Evolutionary conservation across 495 filamentous ascomycete species (phyloP).

Genomic region (Tuber microsphaerosporum): DNA sequence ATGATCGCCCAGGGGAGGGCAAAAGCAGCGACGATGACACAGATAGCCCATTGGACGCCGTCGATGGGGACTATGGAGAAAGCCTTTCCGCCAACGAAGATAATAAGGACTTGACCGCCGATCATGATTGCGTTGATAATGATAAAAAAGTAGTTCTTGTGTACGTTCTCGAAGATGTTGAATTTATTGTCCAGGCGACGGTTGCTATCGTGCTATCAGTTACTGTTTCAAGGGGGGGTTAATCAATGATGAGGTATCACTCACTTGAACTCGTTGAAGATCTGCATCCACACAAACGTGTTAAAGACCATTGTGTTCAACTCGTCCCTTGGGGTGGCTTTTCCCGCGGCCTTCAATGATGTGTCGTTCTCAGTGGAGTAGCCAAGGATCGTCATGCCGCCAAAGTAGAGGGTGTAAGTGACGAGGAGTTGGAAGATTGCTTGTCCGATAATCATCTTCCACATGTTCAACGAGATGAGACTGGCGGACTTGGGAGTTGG

Average conservation of each 20-base stretch:
- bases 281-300: conserved; percentile 94
- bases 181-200: conserved; percentile 80
- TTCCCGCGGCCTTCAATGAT: conserved; percentile 30
- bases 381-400: conserved; percentile 53
- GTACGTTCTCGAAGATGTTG: conserved; percentile 81
- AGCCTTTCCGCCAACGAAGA: conserved; percentile 65
- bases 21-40: conserved; percentile 60
- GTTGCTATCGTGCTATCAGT: conserved; percentile 52
- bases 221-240: not conserved
- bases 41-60: conserved; percentile 67
- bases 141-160: conserved; percentile 72
- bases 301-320: conserved; percentile 79
- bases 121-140: conserved; percentile 75
- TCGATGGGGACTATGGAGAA: conserved; percentile 65
- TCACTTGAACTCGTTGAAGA: conserved; percentile 91
- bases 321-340: conserved; percentile 36
- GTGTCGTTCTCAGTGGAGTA: conserved; percentile 46
- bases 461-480: conserved; percentile 79
- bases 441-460: conserved; percentile 92
- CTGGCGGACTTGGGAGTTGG: conserved; percentile 71
- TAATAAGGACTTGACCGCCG: conserved; percentile 70
- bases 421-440: conserved; percentile 72
- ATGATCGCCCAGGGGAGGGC: conserved; percentile 68
- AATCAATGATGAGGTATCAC: conserved; percentile 33
- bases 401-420: conserved; percentile 75